Conservation (phyloP, 1,284 basidiomycete species). For the Rhodotorula sp. region DNA sequence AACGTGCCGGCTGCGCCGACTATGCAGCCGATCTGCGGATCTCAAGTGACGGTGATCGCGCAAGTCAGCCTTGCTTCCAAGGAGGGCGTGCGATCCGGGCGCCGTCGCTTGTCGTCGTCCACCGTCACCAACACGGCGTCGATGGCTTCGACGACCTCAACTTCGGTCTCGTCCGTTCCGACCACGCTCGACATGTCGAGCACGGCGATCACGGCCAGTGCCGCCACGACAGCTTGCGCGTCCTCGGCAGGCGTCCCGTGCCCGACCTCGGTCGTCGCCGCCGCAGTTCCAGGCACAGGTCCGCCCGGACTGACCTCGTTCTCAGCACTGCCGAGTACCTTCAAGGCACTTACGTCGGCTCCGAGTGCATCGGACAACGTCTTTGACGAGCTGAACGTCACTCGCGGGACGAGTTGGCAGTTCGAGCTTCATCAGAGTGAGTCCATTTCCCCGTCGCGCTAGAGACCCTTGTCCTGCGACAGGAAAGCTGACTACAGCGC, state of each 20-base stretch:
- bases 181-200: not conserved
- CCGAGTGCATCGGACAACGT: slow-evolving; percentile 54
- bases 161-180: not conserved
- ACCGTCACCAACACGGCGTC: not conserved
- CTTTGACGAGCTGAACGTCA: slow-evolving; percentile 69
- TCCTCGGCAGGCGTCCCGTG: slow-evolving; percentile 7
- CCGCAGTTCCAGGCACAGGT: slow-evolving; percentile 14
- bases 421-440: slow-evolving; percentile 84
- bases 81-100: slow-evolving; percentile 3
- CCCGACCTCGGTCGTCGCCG: not conserved
- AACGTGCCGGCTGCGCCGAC: not conserved
- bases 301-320: slow-evolving; percentile 28
- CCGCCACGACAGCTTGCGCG: slow-evolving; percentile 9
- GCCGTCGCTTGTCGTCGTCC: slow-evolving; percentile 1
- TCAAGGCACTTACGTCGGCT: slow-evolving; percentile 34
- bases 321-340: slow-evolving; percentile 43
- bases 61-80: slow-evolving; percentile 24
- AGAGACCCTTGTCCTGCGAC: too few species aligned
- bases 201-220: not conserved
- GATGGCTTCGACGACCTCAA: not conserved
- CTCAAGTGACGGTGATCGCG: slow-evolving; percentile 24
- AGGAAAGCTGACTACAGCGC: too few species aligned
- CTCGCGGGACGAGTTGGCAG: slow-evolving; percentile 76
- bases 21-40: slow-evolving; percentile 6
- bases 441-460: slow-evolving; percentile 7